Percentiles rank a stretch among this genome's conserved stretches.
These are phyloP conservation scores for Pilaira anomala DNA, from an alignment of 192 early-diverging fungal species.

Conservation along the genomic window DNA sequence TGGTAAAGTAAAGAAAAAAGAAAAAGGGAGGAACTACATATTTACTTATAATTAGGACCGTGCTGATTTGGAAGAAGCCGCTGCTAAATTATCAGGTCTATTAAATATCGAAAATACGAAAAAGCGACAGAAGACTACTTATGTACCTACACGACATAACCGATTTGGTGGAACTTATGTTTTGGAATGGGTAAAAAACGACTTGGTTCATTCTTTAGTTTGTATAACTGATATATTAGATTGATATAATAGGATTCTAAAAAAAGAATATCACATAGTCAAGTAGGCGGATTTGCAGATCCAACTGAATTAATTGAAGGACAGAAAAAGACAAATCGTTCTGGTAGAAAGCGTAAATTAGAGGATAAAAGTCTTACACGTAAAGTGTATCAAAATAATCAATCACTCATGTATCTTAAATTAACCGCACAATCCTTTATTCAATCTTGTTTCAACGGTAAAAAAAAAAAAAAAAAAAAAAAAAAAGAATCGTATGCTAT, in stretches of 20 bases:
- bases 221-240: neutral
- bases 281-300: slow-evolving; percentile 37
- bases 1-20: neutral
- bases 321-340: slow-evolving; percentile 29
- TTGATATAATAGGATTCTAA: slow-evolving; percentile 30
- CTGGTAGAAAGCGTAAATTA: slow-evolving; percentile 32
- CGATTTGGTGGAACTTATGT: slow-evolving; percentile 69
- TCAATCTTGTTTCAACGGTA: slow-evolving; percentile 51
- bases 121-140: slow-evolving; percentile 10
- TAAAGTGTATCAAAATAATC: neutral
- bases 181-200: slow-evolving; percentile 36
- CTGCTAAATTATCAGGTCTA: slow-evolving; percentile 18
- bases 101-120: slow-evolving; percentile 12
- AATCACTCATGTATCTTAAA: slow-evolving; percentile 19
- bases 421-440: slow-evolving; percentile 31
- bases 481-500: no score
- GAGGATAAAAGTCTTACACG: slow-evolving; percentile 3
- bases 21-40: neutral
- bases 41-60: neutral
- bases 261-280: slow-evolving; percentile 38
- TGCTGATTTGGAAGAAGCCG: slow-evolving; percentile 16
- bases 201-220: neutral
- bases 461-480: neutral
- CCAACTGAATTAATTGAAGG: slow-evolving; percentile 34
- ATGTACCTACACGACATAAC: slow-evolving; percentile 50